A percentile compares a stretch with the other conserved stretches of the same genome.
phyloP scores from a whole-genome alignment of 768 basidiomycete genomes.

The Tremella mesenterica region DNA sequence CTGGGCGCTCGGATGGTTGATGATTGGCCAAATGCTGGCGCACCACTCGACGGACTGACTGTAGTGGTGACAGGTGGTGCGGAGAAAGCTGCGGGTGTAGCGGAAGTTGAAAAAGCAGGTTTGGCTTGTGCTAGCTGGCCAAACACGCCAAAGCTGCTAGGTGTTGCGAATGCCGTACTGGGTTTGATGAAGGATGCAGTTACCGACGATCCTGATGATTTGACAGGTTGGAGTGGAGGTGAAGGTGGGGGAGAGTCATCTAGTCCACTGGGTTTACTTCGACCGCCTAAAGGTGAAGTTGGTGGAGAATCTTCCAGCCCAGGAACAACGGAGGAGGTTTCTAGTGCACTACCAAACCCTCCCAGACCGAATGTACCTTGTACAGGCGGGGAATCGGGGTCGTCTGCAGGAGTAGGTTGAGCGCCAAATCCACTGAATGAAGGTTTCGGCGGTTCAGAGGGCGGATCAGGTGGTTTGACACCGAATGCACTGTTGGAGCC shows the following conservation, averaged over 20 bases:
- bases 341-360: slow-evolving; percentile 31
- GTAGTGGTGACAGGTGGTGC: background rate
- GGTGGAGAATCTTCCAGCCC: slow-evolving; percentile 33
- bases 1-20: slow-evolving; percentile 2
- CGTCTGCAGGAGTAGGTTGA: slow-evolving; percentile 10
- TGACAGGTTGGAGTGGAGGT: slow-evolving; percentile 7
- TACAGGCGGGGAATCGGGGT: background rate
- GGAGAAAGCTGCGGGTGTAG: background rate
- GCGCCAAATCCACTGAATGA: slow-evolving; percentile 25
- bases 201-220: background rate
- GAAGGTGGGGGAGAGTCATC: slow-evolving; percentile 31
- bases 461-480: too few relatives aligned
- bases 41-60: background rate
- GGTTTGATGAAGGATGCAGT: slow-evolving; percentile 34
- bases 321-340: slow-evolving; percentile 15
- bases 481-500: slow-evolving; percentile 16
- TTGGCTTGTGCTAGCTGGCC: slow-evolving; percentile 6
- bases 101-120: slow-evolving; percentile 1
- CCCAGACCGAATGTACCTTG: slow-evolving; percentile 21
- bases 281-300: slow-evolving; percentile 13
- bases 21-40: slow-evolving; percentile 2
- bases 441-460: slow-evolving; percentile 5
- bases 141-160: slow-evolving; percentile 19
- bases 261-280: slow-evolving; percentile 12
- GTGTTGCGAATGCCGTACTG: slow-evolving; percentile 24